phyloP scores from a whole-genome alignment of 257 asterid genomes.

The Voacanga thouarsii region DNA sequence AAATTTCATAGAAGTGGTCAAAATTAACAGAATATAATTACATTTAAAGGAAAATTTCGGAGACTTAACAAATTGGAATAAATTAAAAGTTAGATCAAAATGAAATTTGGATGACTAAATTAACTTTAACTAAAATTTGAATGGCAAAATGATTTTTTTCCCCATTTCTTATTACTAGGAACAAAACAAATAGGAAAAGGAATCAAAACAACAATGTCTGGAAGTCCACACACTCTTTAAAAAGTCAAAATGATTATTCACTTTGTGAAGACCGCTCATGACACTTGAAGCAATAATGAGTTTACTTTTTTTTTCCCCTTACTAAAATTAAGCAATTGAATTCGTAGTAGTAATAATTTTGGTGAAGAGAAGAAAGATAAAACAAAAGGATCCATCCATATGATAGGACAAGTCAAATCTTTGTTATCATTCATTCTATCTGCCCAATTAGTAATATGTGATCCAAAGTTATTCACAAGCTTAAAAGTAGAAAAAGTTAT shows the following conservation, averaged over 20 bases:
- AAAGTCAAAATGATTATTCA: background rate
- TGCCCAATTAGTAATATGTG: background rate
- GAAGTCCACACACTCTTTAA: background rate
- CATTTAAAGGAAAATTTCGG: too few relatives aligned
- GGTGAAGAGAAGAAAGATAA: background rate
- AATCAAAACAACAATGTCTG: background rate
- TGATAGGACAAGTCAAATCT: background rate
- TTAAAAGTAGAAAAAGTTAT: constrained; percentile 4
- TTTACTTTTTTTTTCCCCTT: background rate
- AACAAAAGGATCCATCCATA: background rate
- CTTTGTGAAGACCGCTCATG: background rate
- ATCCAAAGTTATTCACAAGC: background rate
- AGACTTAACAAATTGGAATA: too few relatives aligned
- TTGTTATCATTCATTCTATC: constrained; percentile 8
- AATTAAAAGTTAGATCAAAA: too few relatives aligned
- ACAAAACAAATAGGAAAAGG: background rate
- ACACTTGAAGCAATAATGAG: background rate
- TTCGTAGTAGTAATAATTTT: background rate
- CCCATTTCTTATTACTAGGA: background rate
- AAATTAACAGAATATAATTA: too few relatives aligned
- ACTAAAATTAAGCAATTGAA: constrained; percentile 1
- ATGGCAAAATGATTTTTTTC: background rate
- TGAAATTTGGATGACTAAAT: too few relatives aligned
- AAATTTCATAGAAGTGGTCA: too few relatives aligned
- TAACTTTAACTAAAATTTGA: too few relatives aligned